These are phyloP conservation scores for Lyophyllum semitale DNA, from an alignment of 768 basidiomycete species.

Conservation along the genomic window DNA sequence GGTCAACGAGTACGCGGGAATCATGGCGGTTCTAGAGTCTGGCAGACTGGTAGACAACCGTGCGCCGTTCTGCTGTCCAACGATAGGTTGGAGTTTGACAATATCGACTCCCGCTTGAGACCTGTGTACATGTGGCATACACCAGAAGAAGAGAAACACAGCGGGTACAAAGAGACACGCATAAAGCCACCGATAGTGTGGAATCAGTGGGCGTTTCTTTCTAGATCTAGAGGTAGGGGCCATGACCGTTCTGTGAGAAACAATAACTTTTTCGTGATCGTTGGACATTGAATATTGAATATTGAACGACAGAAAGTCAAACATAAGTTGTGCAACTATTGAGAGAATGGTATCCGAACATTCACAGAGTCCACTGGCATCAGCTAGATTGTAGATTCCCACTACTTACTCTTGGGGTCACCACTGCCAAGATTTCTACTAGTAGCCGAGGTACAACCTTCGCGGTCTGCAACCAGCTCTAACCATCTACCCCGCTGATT, in stretches of 20 bases:
- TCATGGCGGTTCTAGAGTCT: neutral
- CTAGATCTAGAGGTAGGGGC: neutral
- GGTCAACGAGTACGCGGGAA: slow-evolving; percentile 39
- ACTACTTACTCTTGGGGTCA: too few relatives aligned
- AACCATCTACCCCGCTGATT: neutral
- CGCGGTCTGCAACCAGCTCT: too few relatives aligned
- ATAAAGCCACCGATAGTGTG: slow-evolving; percentile 5
- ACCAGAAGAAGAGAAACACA: slow-evolving; percentile 2
- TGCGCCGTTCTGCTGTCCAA: neutral
- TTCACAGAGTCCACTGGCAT: too few relatives aligned
- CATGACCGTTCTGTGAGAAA: neutral
- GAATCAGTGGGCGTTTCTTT: neutral
- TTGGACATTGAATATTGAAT: too few relatives aligned
- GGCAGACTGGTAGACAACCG: too few relatives aligned
- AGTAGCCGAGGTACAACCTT: too few relatives aligned
- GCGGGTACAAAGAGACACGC: slow-evolving; percentile 8
- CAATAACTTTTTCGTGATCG: too few relatives aligned
- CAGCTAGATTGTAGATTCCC: too few relatives aligned
- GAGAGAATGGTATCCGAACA: too few relatives aligned
- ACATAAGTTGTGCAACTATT: too few relatives aligned
- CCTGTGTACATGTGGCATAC: neutral
- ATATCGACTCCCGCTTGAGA: neutral
- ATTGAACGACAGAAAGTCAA: too few relatives aligned
- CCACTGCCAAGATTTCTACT: too few relatives aligned
- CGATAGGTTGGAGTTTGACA: neutral